Evolutionary conservation across 768 basidiomycete species (phyloP).

Genomic region (Mycena polygramma): DNA sequence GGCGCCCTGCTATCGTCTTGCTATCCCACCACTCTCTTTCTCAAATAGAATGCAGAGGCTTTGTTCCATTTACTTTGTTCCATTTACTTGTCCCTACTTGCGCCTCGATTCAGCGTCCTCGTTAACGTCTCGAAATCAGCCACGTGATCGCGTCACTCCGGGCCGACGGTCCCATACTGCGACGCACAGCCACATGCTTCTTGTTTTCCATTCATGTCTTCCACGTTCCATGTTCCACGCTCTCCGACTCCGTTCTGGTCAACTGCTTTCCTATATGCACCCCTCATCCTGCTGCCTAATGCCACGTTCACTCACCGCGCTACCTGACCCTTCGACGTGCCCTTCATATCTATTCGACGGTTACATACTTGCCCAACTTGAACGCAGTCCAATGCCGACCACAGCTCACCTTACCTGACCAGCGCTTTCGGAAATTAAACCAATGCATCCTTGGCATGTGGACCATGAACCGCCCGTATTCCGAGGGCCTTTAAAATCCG

Average conservation of each 20-base stretch:
- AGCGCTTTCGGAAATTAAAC: slow-evolving; percentile 27
- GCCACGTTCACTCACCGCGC: slow-evolving; percentile 60
- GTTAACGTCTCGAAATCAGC: too few relatives aligned
- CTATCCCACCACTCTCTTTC: too few relatives aligned
- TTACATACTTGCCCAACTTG: slow-evolving; percentile 13
- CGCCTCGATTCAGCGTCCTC: too few relatives aligned
- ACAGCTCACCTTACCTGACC: background rate
- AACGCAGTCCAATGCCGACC: slow-evolving; percentile 19
- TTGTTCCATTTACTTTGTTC: too few relatives aligned
- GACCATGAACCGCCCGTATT: slow-evolving; percentile 13
- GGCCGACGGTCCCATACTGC: too few relatives aligned
- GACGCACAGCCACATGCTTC: too few relatives aligned
- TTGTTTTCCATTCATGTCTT: too few relatives aligned
- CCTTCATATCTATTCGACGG: background rate
- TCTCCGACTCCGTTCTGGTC: too few relatives aligned
- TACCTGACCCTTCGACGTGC: background rate
- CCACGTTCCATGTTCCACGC: too few relatives aligned
- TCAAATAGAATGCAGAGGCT: too few relatives aligned
- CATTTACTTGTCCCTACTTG: too few relatives aligned
- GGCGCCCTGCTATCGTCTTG: too few relatives aligned
- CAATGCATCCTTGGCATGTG: slow-evolving; percentile 23
- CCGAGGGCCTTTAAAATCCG: background rate
- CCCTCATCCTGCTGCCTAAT: slow-evolving; percentile 51
- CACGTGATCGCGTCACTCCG: background rate
- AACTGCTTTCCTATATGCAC: slow-evolving; percentile 43